Percentiles rank a stretch among this genome's conserved stretches.
These are phyloP conservation scores for Amauroascus niger DNA, from an alignment of 2,329 filamentous ascomycete species.

Conservation along the genomic window DNA sequence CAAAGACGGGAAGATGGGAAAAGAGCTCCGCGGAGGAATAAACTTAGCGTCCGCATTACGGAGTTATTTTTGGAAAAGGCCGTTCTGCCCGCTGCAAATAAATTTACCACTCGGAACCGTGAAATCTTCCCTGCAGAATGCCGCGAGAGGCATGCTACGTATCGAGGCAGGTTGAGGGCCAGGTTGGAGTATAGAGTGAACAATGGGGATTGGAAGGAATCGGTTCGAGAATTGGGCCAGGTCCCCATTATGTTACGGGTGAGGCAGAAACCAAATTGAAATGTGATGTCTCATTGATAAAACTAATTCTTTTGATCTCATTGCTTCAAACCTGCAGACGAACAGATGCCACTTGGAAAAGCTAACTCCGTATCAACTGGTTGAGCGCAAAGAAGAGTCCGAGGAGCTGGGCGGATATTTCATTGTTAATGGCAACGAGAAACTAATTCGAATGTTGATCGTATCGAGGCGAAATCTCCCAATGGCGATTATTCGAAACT, in stretches of 20 bases:
- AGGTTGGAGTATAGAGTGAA: slow-evolving; percentile 81
- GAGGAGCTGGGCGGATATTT: slow-evolving; percentile 97
- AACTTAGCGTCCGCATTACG: slow-evolving; percentile 65
- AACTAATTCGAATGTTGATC: slow-evolving; percentile 85
- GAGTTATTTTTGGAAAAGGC: slow-evolving; percentile 76
- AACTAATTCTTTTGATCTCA: background rate
- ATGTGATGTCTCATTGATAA: slow-evolving; percentile 12
- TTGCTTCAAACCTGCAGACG: slow-evolving; percentile 46
- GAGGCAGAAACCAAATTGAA: slow-evolving; percentile 26
- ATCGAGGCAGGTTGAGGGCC: slow-evolving; percentile 74
- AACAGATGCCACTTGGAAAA: slow-evolving; percentile 85
- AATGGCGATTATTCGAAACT: slow-evolving; percentile 83
- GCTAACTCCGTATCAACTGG: slow-evolving; percentile 70
- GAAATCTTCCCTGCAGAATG: slow-evolving; percentile 88
- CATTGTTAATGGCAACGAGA: slow-evolving; percentile 94
- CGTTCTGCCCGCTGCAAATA: slow-evolving; percentile 69
- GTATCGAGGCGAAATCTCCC: slow-evolving; percentile 88
- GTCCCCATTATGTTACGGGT: slow-evolving; percentile 91
- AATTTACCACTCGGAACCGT: slow-evolving; percentile 65
- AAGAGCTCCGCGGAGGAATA: slow-evolving; percentile 52
- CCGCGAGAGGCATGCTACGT: slow-evolving; percentile 84
- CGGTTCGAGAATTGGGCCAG: slow-evolving; percentile 74
- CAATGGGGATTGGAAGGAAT: slow-evolving; percentile 71
- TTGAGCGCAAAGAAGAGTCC: slow-evolving; percentile 83
- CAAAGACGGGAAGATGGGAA: slow-evolving; percentile 45